Evolutionary conservation across 345 rosid species (phyloP), one percentile per base, ranked within the genome.

Genomic region (Excoecaria cochinchinensis): DNA sequence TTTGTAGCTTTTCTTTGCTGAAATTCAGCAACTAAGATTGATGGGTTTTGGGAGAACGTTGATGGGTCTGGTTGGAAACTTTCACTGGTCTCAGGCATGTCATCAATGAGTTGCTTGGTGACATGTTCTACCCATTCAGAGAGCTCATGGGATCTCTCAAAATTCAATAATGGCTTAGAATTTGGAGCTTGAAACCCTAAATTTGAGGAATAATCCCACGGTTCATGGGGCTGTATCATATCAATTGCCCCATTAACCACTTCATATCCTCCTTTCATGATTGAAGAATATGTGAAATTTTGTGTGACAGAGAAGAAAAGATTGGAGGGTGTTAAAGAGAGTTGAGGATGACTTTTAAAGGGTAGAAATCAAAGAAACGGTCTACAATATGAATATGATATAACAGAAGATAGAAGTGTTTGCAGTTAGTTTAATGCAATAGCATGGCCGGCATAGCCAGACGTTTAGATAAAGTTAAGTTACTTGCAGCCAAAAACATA

Each of bases 111-210:
- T 67, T 90, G 92, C 75, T 78, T 85, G 69, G 90, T 85, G 74
- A 86, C 85, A n/a, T 84, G 85, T 73, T 88, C 90, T 6, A 87
- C 94, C 94, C 90, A 88, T 53, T 88, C 90, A 1, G 90, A 83
- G 51, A 90, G 89, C 68, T 86, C 91, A 51, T 77, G 91, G 62
- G 76, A 86, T 47, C 81, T 74, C 81, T 85, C 94, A 44, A 74
- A 67, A 82, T 76, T 85, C 10, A 67, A 52, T 14, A 31, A 13
- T 13, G 79, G 82, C 47, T 75, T 82, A 10, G 75, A 55, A 63
- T n/a, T 51, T 14, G 73, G 52, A 38, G 62, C 48, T 38, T 63
- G 74, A 50, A 74, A 75, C 36, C 73, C 79, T 47, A 66, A 7
- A 39, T 31, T 62, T 15, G 67, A 31, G 46, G 67, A 6, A 63